Evolutionary conservation across 805 yeast genomes (phyloP).

Genomic region (Pichia insulana): DNA sequence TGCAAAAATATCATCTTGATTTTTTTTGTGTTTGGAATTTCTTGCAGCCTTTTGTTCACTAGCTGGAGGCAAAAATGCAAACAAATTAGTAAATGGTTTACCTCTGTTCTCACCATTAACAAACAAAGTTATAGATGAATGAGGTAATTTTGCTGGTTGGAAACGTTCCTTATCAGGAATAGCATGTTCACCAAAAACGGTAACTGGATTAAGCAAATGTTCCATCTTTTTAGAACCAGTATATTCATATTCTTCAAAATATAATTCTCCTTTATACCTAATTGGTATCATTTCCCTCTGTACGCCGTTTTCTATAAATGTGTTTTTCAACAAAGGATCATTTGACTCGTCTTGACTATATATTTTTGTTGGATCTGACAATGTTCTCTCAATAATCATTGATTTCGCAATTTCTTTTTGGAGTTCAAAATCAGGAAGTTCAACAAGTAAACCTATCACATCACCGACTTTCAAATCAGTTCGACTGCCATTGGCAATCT

Average conservation of each 20-base stretch:
- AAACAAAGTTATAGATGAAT: conserved; percentile 59
- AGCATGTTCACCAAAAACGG: conserved; percentile 61
- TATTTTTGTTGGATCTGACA: conserved; percentile 15
- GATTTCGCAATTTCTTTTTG: conserved; percentile 36
- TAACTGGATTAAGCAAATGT: conserved; percentile 63
- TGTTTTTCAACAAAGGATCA: not conserved
- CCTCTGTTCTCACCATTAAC: conserved; percentile 71
- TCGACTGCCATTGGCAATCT: conserved; percentile 25
- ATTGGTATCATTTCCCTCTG: conserved; percentile 83
- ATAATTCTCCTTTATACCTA: conserved; percentile 64
- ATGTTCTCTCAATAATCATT: conserved; percentile 27
- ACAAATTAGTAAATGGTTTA: conserved; percentile 54
- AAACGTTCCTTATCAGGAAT: conserved; percentile 40
- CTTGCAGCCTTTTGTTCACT: conserved; percentile 36
- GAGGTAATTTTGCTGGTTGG: conserved; percentile 40
- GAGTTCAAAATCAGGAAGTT: conserved; percentile 46
- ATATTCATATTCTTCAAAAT: conserved; percentile 81
- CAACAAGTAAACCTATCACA: conserved; percentile 67
- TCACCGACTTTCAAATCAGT: conserved; percentile 66
- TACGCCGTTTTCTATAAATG: conserved; percentile 32
- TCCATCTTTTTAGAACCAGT: conserved; percentile 61
- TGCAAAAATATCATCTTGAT: conserved; percentile 8
- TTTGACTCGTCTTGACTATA: not conserved
- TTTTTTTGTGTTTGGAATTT: conserved; percentile 1
- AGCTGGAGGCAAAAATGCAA: conserved; percentile 73